Percentiles rank a stretch among this genome's conserved stretches.
These are phyloP conservation scores for Canna indica DNA, from an alignment of 176 grass and related monocot species.

Conservation along the genomic window DNA sequence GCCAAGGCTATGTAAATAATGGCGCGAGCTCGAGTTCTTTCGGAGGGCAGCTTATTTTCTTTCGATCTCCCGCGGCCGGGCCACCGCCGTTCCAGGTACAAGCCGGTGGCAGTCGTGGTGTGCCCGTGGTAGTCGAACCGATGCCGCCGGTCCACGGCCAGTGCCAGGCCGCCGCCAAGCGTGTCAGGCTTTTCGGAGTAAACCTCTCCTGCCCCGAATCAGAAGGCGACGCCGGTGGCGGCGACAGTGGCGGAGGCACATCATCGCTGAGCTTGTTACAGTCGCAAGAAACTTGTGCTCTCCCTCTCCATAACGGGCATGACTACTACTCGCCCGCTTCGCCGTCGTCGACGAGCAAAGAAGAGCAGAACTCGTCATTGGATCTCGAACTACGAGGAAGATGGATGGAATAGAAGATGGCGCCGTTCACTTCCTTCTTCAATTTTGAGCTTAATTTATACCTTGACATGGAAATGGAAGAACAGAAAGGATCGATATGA, in stretches of 20 bases:
- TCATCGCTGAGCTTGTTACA: not conserved
- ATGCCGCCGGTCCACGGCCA: slow-evolving; percentile 31
- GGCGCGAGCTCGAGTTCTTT: not conserved
- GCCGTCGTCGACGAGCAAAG: slow-evolving; percentile 35
- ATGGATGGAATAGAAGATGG: not conserved
- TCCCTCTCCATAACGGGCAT: slow-evolving; percentile 8
- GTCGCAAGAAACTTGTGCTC: not conserved
- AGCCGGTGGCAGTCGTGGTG: slow-evolving; percentile 7
- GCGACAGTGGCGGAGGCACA: not conserved
- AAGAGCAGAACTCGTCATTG: slow-evolving; percentile 52
- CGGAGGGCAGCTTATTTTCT: slow-evolving; percentile 1
- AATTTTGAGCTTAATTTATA: not conserved
- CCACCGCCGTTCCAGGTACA: slow-evolving; percentile 38
- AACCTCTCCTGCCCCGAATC: slow-evolving; percentile 45
- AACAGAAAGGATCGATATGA: not conserved
- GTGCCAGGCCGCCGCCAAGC: slow-evolving; percentile 29
- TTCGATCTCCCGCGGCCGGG: not conserved
- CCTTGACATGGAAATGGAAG: not conserved
- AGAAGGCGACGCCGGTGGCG: not conserved
- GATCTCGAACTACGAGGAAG: slow-evolving; percentile 61
- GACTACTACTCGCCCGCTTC: slow-evolving; percentile 19
- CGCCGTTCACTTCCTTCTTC: not conserved
- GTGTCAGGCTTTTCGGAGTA: slow-evolving; percentile 78
- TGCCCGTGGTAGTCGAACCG: slow-evolving; percentile 53
- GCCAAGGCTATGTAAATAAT: slow-evolving; percentile 18